phyloP scores from a whole-genome alignment of 2,329 filamentous ascomycete species.

The Orbilia brochopaga region DNA sequence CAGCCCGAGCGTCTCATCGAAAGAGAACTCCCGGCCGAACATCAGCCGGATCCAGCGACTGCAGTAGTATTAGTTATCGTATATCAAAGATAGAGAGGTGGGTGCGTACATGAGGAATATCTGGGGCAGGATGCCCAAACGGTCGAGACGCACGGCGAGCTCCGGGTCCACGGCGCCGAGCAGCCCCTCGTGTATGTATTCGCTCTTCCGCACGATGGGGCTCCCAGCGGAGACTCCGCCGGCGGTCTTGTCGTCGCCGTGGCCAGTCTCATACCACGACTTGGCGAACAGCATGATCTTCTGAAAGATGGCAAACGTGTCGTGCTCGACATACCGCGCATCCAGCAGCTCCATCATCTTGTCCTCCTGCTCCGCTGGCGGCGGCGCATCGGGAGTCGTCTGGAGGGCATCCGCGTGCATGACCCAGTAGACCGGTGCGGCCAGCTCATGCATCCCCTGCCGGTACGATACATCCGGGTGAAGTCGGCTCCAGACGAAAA shows the following conservation, averaged over 20 bases:
- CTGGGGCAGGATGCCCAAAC: conserved; percentile 89
- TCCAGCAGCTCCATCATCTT: conserved; percentile 73
- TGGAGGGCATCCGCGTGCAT: conserved; percentile 78
- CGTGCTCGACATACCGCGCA: conserved; percentile 79
- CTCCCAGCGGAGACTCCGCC: conserved; percentile 64
- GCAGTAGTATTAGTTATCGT: neutral
- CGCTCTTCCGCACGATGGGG: conserved; percentile 83
- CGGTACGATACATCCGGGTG: conserved; percentile 87
- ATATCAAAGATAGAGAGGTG: neutral
- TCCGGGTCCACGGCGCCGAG: conserved; percentile 81
- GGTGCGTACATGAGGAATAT: conserved; percentile 83
- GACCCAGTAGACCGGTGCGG: conserved; percentile 86
- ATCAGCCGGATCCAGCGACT: conserved; percentile 92
- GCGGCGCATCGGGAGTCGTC: neutral
- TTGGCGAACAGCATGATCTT: conserved; percentile 87
- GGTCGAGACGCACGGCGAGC: conserved; percentile 77
- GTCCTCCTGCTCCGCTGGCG: conserved; percentile 59
- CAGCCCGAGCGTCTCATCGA: conserved; percentile 79
- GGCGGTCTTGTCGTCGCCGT: conserved; percentile 57
- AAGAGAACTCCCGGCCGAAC: conserved; percentile 91
- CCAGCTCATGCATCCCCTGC: conserved; percentile 97
- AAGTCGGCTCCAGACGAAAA: conserved; percentile 94
- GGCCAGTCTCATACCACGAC: conserved; percentile 79
- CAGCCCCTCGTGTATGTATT: conserved; percentile 82
- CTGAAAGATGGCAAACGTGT: conserved; percentile 84